Base-by-base conservation (phyloP, 768 basidiomycete species). In the Myochromella boudieri region DNA sequence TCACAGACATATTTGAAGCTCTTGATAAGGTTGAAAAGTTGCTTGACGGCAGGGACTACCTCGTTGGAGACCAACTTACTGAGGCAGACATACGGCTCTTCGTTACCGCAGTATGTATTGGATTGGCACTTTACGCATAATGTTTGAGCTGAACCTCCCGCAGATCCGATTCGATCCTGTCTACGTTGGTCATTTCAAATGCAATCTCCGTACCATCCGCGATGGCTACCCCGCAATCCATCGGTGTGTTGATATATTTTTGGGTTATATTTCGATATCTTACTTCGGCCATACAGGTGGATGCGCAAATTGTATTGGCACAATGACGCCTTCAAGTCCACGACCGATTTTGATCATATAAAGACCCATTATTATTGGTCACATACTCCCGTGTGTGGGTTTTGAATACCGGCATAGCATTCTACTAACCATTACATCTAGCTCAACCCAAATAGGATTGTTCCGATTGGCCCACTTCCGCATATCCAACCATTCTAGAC, bases 131-230 rank as follows among this genome's bases (percentile, higher is more conserved):
- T 5, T 2, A 24, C 8, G 5, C 29, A n/a, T 31, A 31, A 6
- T 34, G 6, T 34, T 17, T 32, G 21, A 24, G 3, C 9, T 1
- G 6, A 6, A 6, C 29, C 28, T 38, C 27, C 1, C 25, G 3
- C 46, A 89, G 87, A 69, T 91, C 49, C 89, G 91, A 22, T 94
- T 93, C 66, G 92, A 95, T 56, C 81, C 84, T 0, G 95, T 87
- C 7, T 97, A 97, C 66, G 76, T 85, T 41, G 82, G 85, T 0
- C 90, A 92, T 64, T 97, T 97, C 79, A 97, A 95, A 58, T 94
- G 91, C 70, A 93, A 95, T 71, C 61, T 91, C 49, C 82, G 85
- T 22, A 84, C 78, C 34, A 88, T 97, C 63, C 89, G 94, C 14
- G 71, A 83, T 58, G 87, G 88, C 3, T 98, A 94, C 64, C 94